These are phyloP conservation scores for Fusarium cyanostomum DNA, from an alignment of 2,329 filamentous ascomycete genomes.

Conservation along the genomic window DNA sequence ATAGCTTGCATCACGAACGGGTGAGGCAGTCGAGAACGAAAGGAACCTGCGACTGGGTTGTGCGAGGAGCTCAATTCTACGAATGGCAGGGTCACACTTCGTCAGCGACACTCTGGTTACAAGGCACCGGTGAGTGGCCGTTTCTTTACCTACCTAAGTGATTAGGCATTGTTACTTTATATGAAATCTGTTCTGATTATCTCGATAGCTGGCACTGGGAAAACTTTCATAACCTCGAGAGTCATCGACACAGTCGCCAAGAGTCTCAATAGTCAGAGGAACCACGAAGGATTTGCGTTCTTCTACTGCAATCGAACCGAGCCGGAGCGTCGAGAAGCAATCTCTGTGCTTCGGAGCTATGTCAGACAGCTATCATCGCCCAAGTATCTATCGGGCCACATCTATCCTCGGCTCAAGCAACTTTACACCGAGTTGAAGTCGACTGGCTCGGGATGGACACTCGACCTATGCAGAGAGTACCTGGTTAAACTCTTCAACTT, in stretches of 20 bases:
- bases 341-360: neutral
- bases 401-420: neutral
- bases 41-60: neutral
- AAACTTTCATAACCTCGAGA: neutral
- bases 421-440: neutral
- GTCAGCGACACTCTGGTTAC: neutral
- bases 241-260: neutral
- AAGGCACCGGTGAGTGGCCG: neutral
- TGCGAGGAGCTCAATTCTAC: neutral
- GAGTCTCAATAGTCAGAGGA: fast-evolving
- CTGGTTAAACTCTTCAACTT: neutral
- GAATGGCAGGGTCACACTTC: neutral
- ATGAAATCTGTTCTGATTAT: neutral
- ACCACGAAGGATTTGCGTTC: neutral
- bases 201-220: neutral
- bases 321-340: neutral
- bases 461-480: neutral
- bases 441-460: neutral
- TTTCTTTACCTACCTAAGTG: too few relatives aligned
- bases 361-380: neutral
- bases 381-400: too few relatives aligned
- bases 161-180: too few relatives aligned
- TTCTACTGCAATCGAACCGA: neutral
- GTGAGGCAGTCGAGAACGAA: neutral
- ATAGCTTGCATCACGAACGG: neutral